Evolutionary conservation across 176 grass and related monocot genomes (phyloP), one percentile per base, ranked within the genome.

Genomic region (Eleusine indica): DNA sequence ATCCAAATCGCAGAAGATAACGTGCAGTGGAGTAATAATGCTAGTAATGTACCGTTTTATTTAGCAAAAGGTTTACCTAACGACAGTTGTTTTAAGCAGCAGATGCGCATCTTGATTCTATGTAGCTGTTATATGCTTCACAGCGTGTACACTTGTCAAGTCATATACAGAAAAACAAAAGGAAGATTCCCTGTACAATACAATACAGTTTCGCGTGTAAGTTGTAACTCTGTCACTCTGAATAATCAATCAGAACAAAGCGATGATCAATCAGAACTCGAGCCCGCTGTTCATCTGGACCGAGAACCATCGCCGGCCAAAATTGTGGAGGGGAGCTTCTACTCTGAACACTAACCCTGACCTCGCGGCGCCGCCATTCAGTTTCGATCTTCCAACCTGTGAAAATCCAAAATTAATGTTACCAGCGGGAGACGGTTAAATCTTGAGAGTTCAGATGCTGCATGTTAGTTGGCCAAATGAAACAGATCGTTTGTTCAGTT

Each of bases 221-320:
- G 9, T 10, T 58, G 38, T 0, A 56, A 68, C 30, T 52, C 63
- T 68, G 29, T 44, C 17, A 78, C 58, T 78, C 16, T 49, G 42
- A 38, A 13, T 25, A 11, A 48, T 68, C 48, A 74, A 41, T 51
- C 14, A 29, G 13, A 72, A 71, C 17, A 47, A 73, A 78, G 21
- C 67, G 32, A 10, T 7, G 39, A 67, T 32, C 39, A 30, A 32
- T 80, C 88, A 94, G 74, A 94, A 91, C 61, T 91, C 89, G 12
- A 94, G n/a, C 9, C 87, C 87, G 48, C 92, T 91, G 87, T 91
- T 94, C 84, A 91, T 87, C 73, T 94, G 92, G 37, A 94, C 66
- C 0, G 89, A 91, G 68, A 91, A 85, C 84, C 89, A 88, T 71
- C 86, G 80, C 40, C 56, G 78, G 62, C 84, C 63, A 30, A 82